Base-by-base conservation (phyloP, 1,139 yeast genomes). In the Candida mesenterica region DNA sequence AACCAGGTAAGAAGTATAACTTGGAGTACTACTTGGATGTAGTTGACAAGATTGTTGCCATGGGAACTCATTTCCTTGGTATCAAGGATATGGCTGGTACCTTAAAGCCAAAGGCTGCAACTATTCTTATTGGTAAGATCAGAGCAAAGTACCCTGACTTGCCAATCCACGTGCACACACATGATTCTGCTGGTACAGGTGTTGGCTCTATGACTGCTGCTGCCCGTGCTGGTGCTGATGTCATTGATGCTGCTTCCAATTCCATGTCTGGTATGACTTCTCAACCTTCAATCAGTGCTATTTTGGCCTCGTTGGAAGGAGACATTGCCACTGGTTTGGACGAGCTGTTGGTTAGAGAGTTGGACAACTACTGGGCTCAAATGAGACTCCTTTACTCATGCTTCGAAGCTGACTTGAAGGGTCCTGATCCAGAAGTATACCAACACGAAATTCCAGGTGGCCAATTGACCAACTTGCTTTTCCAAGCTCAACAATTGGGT, bases 21-120 rank as follows among this genome's bases (percentile, higher is more conserved):
- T 76, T 94, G 61, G 87, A 81, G 32, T 92, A 92, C 72, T 92
- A 92, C 70, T 59, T 92, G 57, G 72, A 72, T 15, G 81, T 90
- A 43, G 92, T 85, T 45, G 95, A 84, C 51, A 71, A 83, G 57
- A 81, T 92, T 56, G 97, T 92, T 46, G 72, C 68, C 44, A 82
- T 90, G 88, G 99, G 99, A 52, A 92, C 97, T 33, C 98, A 92
- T 63, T 79, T 92, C 57, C 75, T 92, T 53, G 98, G 97, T 65
- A 92, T 92, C 59, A 92, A 92, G 68, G 99, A 92, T 68, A 92
- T 92, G 99, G 99, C 99, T 36, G 99, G 99, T 69, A 90, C 97
- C 42, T 66, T 92, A 71, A 90, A 92, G 68, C 98, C 99, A 42
- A 75, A 79, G 44, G 98, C 98, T 43, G 98, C 98, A 30, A 79